Percentiles rank a stretch among this genome's conserved stretches.
Conservation (phyloP, 106 monocot species). For the Apostasia ramifera region DNA sequence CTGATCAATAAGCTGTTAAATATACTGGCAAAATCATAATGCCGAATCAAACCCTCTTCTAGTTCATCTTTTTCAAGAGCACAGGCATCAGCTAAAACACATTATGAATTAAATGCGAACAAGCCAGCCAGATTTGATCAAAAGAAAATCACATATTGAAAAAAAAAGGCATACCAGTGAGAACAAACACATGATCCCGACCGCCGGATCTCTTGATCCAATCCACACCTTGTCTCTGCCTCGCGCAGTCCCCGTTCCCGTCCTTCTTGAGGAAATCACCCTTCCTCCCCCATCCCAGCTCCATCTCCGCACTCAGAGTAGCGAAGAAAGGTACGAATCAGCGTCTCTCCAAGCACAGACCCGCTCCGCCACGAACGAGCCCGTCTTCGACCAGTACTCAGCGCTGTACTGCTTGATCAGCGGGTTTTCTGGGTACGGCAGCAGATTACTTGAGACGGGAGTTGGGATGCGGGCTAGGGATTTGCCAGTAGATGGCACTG, state of each 20-base stretch:
- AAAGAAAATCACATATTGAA: no score
- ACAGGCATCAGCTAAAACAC: no score
- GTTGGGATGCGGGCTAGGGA: slow-evolving; percentile 1
- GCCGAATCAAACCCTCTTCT: no score
- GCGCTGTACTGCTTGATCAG: slow-evolving; percentile 81
- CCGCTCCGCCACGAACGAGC: slow-evolving; percentile 27
- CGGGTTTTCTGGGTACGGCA: slow-evolving; percentile 62
- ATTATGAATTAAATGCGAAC: no score
- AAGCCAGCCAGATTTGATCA: no score
- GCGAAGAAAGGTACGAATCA: slow-evolving; percentile 94
- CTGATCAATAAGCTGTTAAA: slow-evolving; percentile 49
- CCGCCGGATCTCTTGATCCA: slow-evolving; percentile 46
- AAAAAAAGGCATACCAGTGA: slow-evolving; percentile 31
- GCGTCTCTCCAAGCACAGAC: slow-evolving; percentile 28
- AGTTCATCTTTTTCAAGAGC: no score
- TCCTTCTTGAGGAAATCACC: slow-evolving; percentile 71
- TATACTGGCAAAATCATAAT: background rate
- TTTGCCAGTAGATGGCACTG: background rate
- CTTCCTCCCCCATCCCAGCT: slow-evolving; percentile 88
- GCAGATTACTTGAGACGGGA: slow-evolving; percentile 28
- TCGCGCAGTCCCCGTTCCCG: slow-evolving; percentile 49
- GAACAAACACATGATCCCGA: slow-evolving; percentile 62
- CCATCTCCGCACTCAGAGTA: slow-evolving; percentile 85
- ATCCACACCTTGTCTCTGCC: slow-evolving; percentile 63
- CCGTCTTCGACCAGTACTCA: slow-evolving; percentile 54